phyloP scores from a whole-genome alignment of 1,139 yeast species.

The Yamadazyma siamensis region DNA sequence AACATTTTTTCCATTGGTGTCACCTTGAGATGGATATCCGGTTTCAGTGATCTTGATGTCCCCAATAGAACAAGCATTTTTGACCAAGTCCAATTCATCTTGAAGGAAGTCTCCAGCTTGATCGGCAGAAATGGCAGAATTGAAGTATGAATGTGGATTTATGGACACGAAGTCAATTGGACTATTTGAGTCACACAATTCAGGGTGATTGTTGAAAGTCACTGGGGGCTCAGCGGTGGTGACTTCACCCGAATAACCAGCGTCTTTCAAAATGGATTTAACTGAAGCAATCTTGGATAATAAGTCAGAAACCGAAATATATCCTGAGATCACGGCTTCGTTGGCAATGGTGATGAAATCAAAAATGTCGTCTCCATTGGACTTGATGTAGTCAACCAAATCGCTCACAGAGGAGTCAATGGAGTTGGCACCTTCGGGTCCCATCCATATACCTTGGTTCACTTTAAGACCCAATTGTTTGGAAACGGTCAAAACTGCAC shows the following conservation, averaged over 20 bases:
- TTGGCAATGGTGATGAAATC: conserved; percentile 79
- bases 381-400: conserved; percentile 50
- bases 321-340: conserved; percentile 73
- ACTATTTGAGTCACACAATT: conserved; percentile 57
- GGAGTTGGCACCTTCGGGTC: conserved; percentile 58
- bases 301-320: conserved; percentile 55
- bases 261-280: conserved; percentile 50
- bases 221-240: conserved; percentile 90
- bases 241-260: conserved; percentile 75
- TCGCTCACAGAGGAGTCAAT: conserved; percentile 57
- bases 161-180: conserved; percentile 78
- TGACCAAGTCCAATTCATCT: conserved; percentile 55
- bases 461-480: conserved; percentile 61
- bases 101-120: conserved; percentile 72
- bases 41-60: conserved; percentile 71
- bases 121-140: conserved; percentile 54
- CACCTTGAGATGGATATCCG: conserved; percentile 82
- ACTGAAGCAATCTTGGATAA: conserved; percentile 62
- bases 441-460: conserved; percentile 87
- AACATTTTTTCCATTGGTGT: conserved; percentile 64
- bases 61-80: conserved; percentile 48
- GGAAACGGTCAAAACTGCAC: conserved; percentile 63
- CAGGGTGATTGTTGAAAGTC: conserved; percentile 59
- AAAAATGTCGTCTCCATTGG: conserved; percentile 65
- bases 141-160: conserved; percentile 86